Percentiles rank a stretch among this genome's conserved stretches.
phyloP scores from a whole-genome alignment of 345 rosid species.

The Brassica incana region DNA sequence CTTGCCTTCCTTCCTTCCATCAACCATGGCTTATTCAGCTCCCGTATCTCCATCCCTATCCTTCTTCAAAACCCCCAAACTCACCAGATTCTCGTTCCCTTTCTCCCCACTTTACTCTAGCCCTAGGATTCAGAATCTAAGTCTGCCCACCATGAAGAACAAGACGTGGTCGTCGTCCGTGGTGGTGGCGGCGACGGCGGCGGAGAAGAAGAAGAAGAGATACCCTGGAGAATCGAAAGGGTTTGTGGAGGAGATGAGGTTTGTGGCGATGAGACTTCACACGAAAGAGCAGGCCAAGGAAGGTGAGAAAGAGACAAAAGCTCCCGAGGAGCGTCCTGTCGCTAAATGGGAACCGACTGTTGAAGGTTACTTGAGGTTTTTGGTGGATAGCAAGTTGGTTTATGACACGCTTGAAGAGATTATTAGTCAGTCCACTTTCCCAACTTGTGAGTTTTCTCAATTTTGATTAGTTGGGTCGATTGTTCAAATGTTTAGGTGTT shows the following conservation, averaged over 20 bases:
- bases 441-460: constrained; percentile 63
- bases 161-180: constrained; percentile 2
- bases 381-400: constrained; percentile 90
- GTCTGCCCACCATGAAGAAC: constrained; percentile 55
- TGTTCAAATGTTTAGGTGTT: not conserved
- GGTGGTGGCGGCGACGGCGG: constrained; percentile 51
- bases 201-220: constrained; percentile 64
- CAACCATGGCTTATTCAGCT: constrained; percentile 64
- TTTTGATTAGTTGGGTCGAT: not conserved
- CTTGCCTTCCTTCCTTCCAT: constrained; percentile 23
- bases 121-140: constrained; percentile 29
- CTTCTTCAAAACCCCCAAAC: constrained; percentile 44
- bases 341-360: constrained; percentile 78
- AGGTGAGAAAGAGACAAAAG: constrained; percentile 75
- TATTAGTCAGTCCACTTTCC: constrained; percentile 57
- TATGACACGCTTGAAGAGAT: constrained; percentile 85
- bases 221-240: constrained; percentile 92
- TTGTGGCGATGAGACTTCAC: constrained; percentile 90
- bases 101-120: constrained; percentile 37
- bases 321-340: constrained; percentile 66
- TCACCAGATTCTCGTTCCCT: constrained; percentile 21
- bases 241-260: constrained; percentile 99
- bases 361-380: constrained; percentile 83
- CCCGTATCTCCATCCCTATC: constrained; percentile 52
- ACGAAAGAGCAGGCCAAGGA: constrained; percentile 84